Base-by-base conservation (phyloP, 2,329 filamentous ascomycete genomes). In the Epichloe bromicola region DNA sequence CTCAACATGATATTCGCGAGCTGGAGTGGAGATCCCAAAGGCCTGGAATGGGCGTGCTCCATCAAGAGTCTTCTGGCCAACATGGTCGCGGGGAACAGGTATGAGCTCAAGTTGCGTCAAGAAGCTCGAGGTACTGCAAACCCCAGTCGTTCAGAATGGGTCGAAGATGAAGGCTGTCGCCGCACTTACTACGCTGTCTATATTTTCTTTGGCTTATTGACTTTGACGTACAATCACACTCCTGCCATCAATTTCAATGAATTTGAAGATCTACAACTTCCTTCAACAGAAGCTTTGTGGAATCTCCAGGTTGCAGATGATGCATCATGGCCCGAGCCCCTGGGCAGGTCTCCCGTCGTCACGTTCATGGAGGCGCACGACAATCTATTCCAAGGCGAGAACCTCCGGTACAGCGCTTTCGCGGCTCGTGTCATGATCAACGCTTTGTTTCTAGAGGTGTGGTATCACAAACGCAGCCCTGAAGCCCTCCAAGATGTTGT, bases 1-100 rank as follows among this genome's bases (percentile, higher is more conserved):
- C 75, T 98, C 53, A 98, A 98, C 74, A 97, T 97, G 93, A 84
- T 96, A 58, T 97, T 98, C 66, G 89, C 93, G 51, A 97, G 90
- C 74, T 98, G 93, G 93, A 97, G 93, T 66, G 93, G 93, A 61
- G 93, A 97, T 63, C 86, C 93, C 37, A 97, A 96, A 70, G 93
- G 93, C 38, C 77, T 98, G 3, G 93, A 98, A 68, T 98, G 93
- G 93, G 90, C 93, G 37, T 97, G 91, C 68, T 97, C 93, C 2
- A 97, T 98, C 70, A 97, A 97, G 79, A 95, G 89, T 74, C 76
- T 97, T 39, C 80, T 98, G 47, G 91, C 91, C 58, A 97, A 97
- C 70, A 97, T 98, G 91, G 93, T 98, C 52, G 88, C 91, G 53
- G 93, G 93, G 53, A 97, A 96, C 65, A 83, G 89, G 48, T 97